Evolutionary conservation across 1,284 basidiomycete genomes (phyloP), one percentile per base, ranked within the genome.

Genomic region (Fomitopsis pinicola): DNA sequence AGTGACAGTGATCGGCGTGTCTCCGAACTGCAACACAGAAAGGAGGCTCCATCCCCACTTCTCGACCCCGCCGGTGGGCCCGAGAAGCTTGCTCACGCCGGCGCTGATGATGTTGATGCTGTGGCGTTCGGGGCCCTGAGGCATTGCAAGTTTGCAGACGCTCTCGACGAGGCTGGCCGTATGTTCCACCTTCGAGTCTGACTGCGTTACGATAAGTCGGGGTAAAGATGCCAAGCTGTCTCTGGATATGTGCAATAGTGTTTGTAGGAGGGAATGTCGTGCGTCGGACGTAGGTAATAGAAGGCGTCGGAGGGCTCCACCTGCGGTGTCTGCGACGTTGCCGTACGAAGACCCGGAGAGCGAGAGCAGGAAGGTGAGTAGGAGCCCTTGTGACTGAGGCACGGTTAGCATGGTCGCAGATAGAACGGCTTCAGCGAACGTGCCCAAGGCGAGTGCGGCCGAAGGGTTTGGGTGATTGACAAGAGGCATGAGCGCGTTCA

Each of bases 21-120:
- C 78, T 1, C 78, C 78, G 62, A 96, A 84, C 67, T 92, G 87
- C 33, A 96, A 76, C 15, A 89, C 91, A 2, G 86, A 83, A 33
- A 97, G 79, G 1, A 97, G 71, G 46, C 85, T 83, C 87, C 89
- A 94, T 1, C 92, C 92, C 95, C 94, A 97, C 72, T 88, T 88
- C 68, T 96, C 92, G 19, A 97, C 86, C 0, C 89, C 87, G 5
- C 94, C 94, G 0, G 78, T 81, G 0, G 94, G 89, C 3, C 94
- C 94, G 0, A 96, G 80, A 5, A 97, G 78, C 58, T 82, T 82
- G 3, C 82, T 83, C 5, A 94, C 79, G 36, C 85, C 86, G 22
- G 75, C 69, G 10, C 81, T 77, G 42, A 90, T 78, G n/a, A 78
- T 68, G 9, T 73, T 62, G 42, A 82, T 67, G 35, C 73, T 68